Evolutionary conservation across 805 yeast genomes (phyloP), one percentile per base, ranked within the genome.

Genomic region (Metschnikowia lachancei): DNA sequence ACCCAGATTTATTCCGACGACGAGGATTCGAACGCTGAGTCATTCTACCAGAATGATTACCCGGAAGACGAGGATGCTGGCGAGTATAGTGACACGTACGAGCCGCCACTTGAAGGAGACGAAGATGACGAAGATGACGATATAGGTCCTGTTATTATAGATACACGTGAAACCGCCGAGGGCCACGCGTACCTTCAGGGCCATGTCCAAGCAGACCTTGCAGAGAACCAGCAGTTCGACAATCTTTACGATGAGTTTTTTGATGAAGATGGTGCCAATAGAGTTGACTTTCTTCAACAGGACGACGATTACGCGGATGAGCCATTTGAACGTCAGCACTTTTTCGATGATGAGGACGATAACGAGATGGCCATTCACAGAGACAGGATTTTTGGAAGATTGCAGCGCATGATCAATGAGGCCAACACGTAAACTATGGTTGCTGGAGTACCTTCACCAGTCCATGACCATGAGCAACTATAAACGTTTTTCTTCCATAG

Each of bases 11-110:
- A 65, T 9, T 76, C 88, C 0, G 94, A 85, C 54, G 89, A 87
- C 57, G 92, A 86, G 51, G 95, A 87, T 59, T 85, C 94, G 0
- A 87, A 87, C 60, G 96, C 96, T 17, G 99, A 92, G 67, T 89
- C 87, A 45, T 91, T 83, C 59, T 92, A 92, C 62, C 81, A 82
- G 57, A 92, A 94, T 64, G 98, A 92, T 59, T 92, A 92, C 59
- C 98, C 98, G 0, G 96, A 89, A 38, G 97, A 91, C 59, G 97
- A 89, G 52, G 92, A 87, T 57, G 89, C 81, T 9, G 60, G 55
- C 4, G 51, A 49, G 1, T 48, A 39, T 34, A 54, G 56, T 37
- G 58, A 54, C 11, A 50, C 57, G 3, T 52, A 52, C 36, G 51
- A 51, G 26, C 29, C 45, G 7, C 24, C 19, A 16, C 12, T 20